Conservation (phyloP, 2,329 filamentous ascomycete genomes). For the Scedosporium dehoogii region DNA sequence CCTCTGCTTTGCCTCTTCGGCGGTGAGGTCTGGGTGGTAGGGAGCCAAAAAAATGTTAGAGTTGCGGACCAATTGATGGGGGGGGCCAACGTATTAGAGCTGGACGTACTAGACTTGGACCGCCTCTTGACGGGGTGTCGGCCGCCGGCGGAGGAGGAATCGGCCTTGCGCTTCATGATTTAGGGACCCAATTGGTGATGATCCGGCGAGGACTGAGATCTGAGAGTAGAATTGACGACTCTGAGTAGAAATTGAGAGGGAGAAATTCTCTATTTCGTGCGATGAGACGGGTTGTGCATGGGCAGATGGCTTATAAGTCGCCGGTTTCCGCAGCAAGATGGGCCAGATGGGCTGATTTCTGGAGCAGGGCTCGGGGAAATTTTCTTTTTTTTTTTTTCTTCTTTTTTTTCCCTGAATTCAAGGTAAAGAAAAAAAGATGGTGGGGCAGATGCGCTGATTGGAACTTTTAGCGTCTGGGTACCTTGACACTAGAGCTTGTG, state of each 20-base stretch:
- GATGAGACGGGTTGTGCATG: not conserved
- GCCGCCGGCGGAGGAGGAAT: constrained; percentile 30
- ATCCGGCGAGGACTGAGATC: not conserved
- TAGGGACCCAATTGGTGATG: not conserved
- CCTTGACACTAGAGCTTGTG: not conserved
- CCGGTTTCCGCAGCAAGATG: not conserved
- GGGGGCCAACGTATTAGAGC: constrained; percentile 4
- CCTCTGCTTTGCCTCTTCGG: constrained; percentile 41
- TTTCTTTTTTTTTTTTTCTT: not conserved
- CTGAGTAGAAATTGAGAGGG: constrained; percentile 2
- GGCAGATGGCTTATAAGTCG: not conserved
- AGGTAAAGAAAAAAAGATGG: not conserved
- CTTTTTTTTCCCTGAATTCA: not conserved
- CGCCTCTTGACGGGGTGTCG: constrained; percentile 42
- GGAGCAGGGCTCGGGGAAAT: not conserved
- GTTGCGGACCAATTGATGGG: not conserved
- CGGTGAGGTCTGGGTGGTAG: constrained; percentile 28
- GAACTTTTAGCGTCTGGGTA: not conserved
- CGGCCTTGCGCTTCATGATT: constrained; percentile 53
- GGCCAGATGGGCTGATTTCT: not conserved
- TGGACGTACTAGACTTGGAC: constrained; percentile 34
- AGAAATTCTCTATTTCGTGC: not conserved
- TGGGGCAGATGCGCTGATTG: not conserved
- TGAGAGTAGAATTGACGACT: not conserved
- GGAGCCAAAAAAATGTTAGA: constrained; percentile 3